Base-by-base conservation (phyloP, 192 early-diverging fungal species). In the Podila horticola region DNA sequence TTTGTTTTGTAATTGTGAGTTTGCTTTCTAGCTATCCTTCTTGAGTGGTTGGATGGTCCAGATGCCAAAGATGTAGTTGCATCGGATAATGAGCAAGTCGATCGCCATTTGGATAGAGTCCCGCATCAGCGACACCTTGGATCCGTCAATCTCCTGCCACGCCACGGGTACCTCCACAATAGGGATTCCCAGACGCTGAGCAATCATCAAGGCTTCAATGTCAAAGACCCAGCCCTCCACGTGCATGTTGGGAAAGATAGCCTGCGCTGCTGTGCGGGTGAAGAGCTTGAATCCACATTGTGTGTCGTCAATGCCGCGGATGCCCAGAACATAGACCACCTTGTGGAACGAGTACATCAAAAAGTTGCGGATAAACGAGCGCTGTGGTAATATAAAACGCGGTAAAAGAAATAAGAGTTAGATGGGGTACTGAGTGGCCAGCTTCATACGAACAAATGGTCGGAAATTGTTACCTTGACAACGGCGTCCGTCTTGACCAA, bases 271-370 rank as follows among this genome's bases (percentile, higher is more conserved):
- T 26, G 83, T 74, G 20, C 97, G 91, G 0, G 94, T 93, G 66
- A 98, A 92, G 30, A 99, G 85, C 79, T 99, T 99, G 89, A 99
- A 99, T 7, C 97, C 97, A 82, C 97, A 99, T 79, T 99, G 97
- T 13, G 97, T 99, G 75, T 99, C 97, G 30, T 92, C 91, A 74
- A 99, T 94, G 3, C 89, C 89, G 24, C 92, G 86, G 66, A 97
- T 94, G 2, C 96, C 97, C 62, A 99, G 84, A 13, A 97, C 71
- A 64, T 92, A 92, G 52, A 99, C 91, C 74, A 96, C 83, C 38
- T 92, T 90, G 85, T 99, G 97, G 86, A 99, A 99, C 7, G 93
- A 93, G 84, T 92, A 90, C 93, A 98, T 97, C 67, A 99, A 87
- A 62, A 99, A 91, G 71, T 97, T 97, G 62, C 97, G 91, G 26